A percentile compares a stretch with the other conserved stretches of the same genome.
Conservation (phyloP, 108 stramenopile species). For the Discostella pseudostelligera region DNA sequence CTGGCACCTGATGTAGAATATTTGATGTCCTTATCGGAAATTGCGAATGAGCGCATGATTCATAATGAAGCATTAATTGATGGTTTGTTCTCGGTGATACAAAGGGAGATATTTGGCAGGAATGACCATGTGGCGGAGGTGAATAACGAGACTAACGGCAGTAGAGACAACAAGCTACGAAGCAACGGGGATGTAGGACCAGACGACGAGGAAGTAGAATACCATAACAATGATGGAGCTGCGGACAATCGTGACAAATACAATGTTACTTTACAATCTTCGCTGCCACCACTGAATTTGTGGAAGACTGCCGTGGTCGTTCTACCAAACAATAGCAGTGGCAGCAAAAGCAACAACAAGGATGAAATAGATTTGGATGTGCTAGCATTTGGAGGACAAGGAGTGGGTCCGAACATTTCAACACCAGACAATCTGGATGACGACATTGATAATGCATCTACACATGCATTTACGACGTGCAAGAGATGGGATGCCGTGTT, state of each 20-base stretch:
- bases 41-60: constrained; percentile 64
- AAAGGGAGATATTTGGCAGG: constrained; percentile 45
- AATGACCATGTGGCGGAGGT: not conserved
- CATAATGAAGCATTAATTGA: constrained; percentile 56
- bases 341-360: not conserved
- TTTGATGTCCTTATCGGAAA: constrained; percentile 49
- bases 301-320: constrained; percentile 68
- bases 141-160: not conserved
- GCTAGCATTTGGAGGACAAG: constrained; percentile 78
- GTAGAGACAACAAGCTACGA: too few species aligned
- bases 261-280: constrained; percentile 11
- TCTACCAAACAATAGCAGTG: constrained; percentile 9
- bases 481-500: constrained; percentile 45
- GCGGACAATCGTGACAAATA: constrained; percentile 15
- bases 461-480: constrained; percentile 10
- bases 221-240: not conserved
- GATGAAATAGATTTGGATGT: constrained; percentile 35
- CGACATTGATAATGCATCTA: not conserved
- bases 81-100: constrained; percentile 43
- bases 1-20: constrained; percentile 38
- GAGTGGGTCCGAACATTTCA: constrained; percentile 54
- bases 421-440: not conserved
- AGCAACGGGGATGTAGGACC: too few species aligned
- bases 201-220: too few species aligned
- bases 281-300: constrained; percentile 60